Base-by-base conservation (phyloP, 1,284 basidiomycete species). In the Sutorius eximius region DNA sequence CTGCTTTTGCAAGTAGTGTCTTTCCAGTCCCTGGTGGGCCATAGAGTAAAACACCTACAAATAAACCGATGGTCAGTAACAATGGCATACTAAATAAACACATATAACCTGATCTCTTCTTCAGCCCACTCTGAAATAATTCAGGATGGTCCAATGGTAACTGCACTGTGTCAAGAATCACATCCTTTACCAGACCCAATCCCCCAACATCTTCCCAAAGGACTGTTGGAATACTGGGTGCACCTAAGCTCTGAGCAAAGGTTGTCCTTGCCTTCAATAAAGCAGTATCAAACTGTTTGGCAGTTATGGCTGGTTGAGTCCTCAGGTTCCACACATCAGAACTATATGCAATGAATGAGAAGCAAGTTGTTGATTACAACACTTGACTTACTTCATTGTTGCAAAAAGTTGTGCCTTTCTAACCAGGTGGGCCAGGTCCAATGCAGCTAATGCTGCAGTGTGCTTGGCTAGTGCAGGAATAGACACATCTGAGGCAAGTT, bases 131-230 rank as follows among this genome's bases (percentile, higher is more conserved):
- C 6, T 87, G 82, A 72, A 99, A 99, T 1, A 99, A 75, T 65
- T 98, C 95, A 3, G 97, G 96, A 67, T 93, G 87, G 56, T 98
- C 92, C 27, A 99, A 77, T 0, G 97, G 97, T 4, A 99, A 77
- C 69, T 99, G 95, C 45, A 99, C 93, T 16, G 96, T 99, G 65
- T 99, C 96, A 61, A 99, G 77, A 54, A 99, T 98, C 64, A 98
- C 96, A 42, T 84, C 73, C 73, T 98, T 99, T 55, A 98, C 93
- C 58, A 81, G 77, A 1, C 86, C 87, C 18, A 99, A 77, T 8
- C 97, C 97, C 40, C 97, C 97, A 15, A 99, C 90, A 69, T 99
- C 97, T 72, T 98, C 94, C 97, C 97, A 99, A 0, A 91, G 85
- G 0, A 99, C 95, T 59, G 85, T 92, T 1, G 97, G 97, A 49